Evolutionary conservation across 768 basidiomycete genomes (phyloP).

Genomic region (Suillus placidus): DNA sequence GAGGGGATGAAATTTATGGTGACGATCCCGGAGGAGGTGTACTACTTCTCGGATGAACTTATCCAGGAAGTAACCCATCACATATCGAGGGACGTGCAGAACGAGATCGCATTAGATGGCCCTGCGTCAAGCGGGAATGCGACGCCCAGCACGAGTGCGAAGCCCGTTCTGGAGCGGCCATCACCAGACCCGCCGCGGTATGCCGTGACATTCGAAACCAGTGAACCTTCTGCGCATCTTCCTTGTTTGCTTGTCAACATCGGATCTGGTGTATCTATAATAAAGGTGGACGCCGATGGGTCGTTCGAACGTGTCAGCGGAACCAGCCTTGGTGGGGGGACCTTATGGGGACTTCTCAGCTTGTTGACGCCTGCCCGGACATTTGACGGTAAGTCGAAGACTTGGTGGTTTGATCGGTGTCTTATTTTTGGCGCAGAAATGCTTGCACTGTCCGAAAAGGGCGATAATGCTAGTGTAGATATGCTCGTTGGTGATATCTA

Average conservation of each 20-base stretch:
- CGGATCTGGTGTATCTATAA: conserved; percentile 95
- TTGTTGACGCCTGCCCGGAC: conserved; percentile 91
- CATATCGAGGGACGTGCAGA: conserved; percentile 15
- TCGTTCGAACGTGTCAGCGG: conserved; percentile 96
- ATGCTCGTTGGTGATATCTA: conserved; percentile 99
- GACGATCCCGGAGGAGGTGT: conserved; percentile 95
- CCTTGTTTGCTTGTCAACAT: conserved; percentile 98
- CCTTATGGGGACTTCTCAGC: conserved; percentile 94
- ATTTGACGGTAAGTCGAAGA: conserved; percentile 84
- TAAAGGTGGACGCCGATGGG: conserved; percentile 96
- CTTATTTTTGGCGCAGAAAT: conserved; percentile 66
- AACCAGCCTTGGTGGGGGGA: conserved; percentile 96
- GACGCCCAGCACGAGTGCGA: conserved; percentile 14
- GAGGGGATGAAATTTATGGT: conserved; percentile 95
- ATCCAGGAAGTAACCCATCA: conserved; percentile 65
- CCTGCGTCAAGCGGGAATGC: conserved; percentile 12
- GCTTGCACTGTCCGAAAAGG: conserved; percentile 90
- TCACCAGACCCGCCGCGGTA: conserved; percentile 90
- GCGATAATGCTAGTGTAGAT: conserved; percentile 92
- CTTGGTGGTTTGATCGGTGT: conserved; percentile 1
- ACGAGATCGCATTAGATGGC: conserved; percentile 3
- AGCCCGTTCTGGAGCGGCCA: conserved; percentile 68
- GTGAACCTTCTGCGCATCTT: conserved; percentile 80
- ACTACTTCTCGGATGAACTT: conserved; percentile 97
- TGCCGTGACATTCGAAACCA: conserved; percentile 83